Base-by-base conservation (phyloP, 2,329 filamentous ascomycete genomes). In the Amylocarpus encephaloides region DNA sequence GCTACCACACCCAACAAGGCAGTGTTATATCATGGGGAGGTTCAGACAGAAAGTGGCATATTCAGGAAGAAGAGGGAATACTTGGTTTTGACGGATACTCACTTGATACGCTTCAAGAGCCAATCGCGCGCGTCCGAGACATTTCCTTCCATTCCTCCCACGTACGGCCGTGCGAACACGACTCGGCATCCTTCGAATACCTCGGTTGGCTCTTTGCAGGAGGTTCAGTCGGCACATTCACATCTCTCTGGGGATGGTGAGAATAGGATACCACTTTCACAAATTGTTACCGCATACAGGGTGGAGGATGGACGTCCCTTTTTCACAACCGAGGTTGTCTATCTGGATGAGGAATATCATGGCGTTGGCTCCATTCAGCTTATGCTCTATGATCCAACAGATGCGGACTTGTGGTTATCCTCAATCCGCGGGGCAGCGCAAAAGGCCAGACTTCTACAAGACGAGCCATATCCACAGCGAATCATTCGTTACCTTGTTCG, bases 61-160 rank as follows among this genome's bases (percentile, higher is more conserved):
- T 85, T 86, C 67, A 73, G 83, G 64, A 86, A 85, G 69, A 85
- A 83, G 69, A 83, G 77, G 66, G 83, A 87, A 64, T 88, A 85
- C 60, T 70, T 88, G 48, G 84, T 87, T 12, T 70, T 88, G 56
- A 88, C 83, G 6, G 83, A 86, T 56, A 78, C 76, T 5, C 80
- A 86, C 64, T 68, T 88, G 49, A 68, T 86, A 48, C 76, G 83
- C 11, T 86, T 84, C 70, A 85, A 86, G 66, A 84, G 71, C 60
- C 80, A 85, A 58, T 69, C 72, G 40, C 83, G 83, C 64, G 84
- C 84, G 11, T 72, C 76, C 26, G 83, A 87, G 51, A 70, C 74
- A 35, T 87, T 86, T 58, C 73, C 76, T 41, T 71, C 67, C 5
- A 75, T 79, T 46, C 70, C 72, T 67, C 67, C 46, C 64, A 68